Base-by-base conservation (phyloP, 164 flowering plant genomes). In the Stephania yunnanensis region DNA sequence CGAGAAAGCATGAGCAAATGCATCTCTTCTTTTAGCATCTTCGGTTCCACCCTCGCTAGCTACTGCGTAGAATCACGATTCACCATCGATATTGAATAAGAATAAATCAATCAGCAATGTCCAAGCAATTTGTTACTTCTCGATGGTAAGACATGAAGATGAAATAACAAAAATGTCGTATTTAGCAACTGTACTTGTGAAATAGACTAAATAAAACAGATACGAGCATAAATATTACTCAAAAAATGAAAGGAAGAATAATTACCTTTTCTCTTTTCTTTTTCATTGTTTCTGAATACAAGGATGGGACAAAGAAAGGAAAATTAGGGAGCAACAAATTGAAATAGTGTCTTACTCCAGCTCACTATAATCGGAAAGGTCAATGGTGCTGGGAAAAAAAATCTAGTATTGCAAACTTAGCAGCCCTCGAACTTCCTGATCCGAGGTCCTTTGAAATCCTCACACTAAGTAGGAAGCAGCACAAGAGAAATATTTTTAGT, bases 31-130 rank as follows among this genome's bases (percentile, higher is more conserved):
- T 87, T 89, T 92, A 73, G 99, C 99, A 88, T 96, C 97, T 80
- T 96, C 99, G 3, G 97, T 96, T 69, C 98, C 97, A 70, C 99
- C 98, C 86, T 96, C 99, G 86, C 99, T 96, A 69, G 99, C 98
- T 75, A 92, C 97, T 46, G 99, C 99, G 98, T 96, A 79, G 71
- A 72, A 22, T 77, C 94, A 79, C 68, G 71, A 72, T 30, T 77
- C 36, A 5, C 75, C 20, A 79, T 44, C 7, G 46, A 75, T 29
- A 20, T 72, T 42, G n/a, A 22, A 20, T 19, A 10, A 66, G 4
- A 36, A 36, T 36, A 36, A 36, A 36, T 0, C 25, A 25, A 25
- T 25, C 0, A 25, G n/a, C 36, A 36, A 4, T 36, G 42, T 1
- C 4, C 25, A 53, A 66, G 72, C 6, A 75, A 30, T 36, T 67